A percentile compares a stretch with the other conserved stretches of the same genome.
Conservation (phyloP, 2,329 filamentous ascomycete genomes). For the Pseudopyrenochaeta lycopersici region DNA sequence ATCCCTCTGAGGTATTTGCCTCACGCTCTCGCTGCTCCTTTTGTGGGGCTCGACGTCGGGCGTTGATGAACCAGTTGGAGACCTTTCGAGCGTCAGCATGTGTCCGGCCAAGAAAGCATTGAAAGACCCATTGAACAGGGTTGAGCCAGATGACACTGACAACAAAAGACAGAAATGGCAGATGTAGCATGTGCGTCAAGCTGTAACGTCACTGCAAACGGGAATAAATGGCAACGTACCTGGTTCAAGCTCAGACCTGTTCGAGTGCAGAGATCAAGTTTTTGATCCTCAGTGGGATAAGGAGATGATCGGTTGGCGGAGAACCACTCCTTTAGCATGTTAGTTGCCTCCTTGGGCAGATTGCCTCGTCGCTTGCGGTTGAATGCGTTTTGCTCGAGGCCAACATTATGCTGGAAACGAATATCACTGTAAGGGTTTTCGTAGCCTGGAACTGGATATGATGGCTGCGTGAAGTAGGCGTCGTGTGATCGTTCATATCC, state of each 20-base stretch:
- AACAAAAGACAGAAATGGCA: slow-evolving; percentile 25
- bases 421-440: slow-evolving; percentile 33
- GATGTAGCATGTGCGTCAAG: slow-evolving; percentile 7
- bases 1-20: slow-evolving; percentile 21
- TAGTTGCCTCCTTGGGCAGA: slow-evolving; percentile 88
- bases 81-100: slow-evolving; percentile 55
- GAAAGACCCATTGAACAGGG: background rate
- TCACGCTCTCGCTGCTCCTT: slow-evolving; percentile 42
- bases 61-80: slow-evolving; percentile 85
- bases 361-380: slow-evolving; percentile 76
- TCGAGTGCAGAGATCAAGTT: slow-evolving; percentile 78
- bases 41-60: slow-evolving; percentile 64
- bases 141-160: slow-evolving; percentile 1
- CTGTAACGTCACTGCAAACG: background rate
- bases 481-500: slow-evolving; percentile 30
- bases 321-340: slow-evolving; percentile 83
- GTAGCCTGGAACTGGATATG: slow-evolving; percentile 27
- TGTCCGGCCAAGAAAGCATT: background rate
- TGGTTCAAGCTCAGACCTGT: slow-evolving; percentile 82
- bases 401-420: slow-evolving; percentile 40
- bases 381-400: slow-evolving; percentile 39
- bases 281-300: slow-evolving; percentile 88
- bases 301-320: slow-evolving; percentile 64
- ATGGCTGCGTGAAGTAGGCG: slow-evolving; percentile 24
- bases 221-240: slow-evolving; percentile 46